phyloP scores from a whole-genome alignment of 176 grass and related monocot species.

The Saccharum spontaneum region DNA sequence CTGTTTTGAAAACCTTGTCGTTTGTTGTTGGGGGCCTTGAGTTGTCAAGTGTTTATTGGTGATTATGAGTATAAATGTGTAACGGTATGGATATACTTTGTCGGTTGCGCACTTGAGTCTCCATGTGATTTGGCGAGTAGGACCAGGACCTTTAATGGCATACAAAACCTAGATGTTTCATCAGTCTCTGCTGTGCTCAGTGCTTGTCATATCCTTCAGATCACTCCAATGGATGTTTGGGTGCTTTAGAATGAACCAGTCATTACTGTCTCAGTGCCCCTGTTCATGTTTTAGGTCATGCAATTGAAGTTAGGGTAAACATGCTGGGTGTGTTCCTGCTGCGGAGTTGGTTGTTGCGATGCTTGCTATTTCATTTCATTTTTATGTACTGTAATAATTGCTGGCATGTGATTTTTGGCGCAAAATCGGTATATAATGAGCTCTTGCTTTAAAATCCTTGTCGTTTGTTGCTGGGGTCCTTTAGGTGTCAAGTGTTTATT shows the following conservation, averaged over 20 bases:
- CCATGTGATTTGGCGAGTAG: background rate
- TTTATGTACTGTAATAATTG: background rate
- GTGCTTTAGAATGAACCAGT: background rate
- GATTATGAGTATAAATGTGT: background rate
- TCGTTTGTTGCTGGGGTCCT: background rate
- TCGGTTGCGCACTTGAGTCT: background rate
- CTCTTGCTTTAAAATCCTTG: conserved; percentile 2
- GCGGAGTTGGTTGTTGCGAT: background rate
- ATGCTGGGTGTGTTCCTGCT: conserved; percentile 11
- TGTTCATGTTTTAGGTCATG: conserved; percentile 12
- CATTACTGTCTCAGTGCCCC: background rate
- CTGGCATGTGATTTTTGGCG: background rate
- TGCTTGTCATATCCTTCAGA: too few species aligned
- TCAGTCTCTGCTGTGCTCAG: too few species aligned
- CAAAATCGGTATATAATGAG: background rate
- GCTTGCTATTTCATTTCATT: background rate
- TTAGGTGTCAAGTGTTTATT: background rate
- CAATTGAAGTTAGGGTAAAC: background rate
- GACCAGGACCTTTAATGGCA: background rate
- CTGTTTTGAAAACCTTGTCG: background rate
- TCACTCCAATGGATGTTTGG: background rate
- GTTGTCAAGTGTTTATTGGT: background rate
- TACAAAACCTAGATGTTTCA: too few species aligned
- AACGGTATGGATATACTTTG: background rate
- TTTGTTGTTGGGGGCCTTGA: background rate